Percentiles rank a stretch among this genome's conserved stretches.
Evolutionary conservation across 495 filamentous ascomycete genomes (phyloP).

Genomic region (Aspergillus avenaceus): DNA sequence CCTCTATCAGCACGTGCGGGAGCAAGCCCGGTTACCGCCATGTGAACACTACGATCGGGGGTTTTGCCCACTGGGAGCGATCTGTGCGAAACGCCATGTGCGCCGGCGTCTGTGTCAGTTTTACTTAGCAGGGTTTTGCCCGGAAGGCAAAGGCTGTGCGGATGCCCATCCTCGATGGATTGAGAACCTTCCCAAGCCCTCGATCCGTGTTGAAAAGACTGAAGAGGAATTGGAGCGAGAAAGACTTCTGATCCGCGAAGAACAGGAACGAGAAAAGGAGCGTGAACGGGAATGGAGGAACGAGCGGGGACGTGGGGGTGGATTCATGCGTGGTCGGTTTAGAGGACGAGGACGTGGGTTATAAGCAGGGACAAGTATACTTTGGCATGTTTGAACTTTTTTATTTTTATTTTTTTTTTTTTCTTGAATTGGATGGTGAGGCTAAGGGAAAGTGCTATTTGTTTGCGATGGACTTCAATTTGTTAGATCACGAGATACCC

Average conservation of each 20-base stretch:
- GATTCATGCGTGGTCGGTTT: constrained; percentile 47
- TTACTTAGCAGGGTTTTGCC: constrained; percentile 93
- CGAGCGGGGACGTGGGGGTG: constrained; percentile 44
- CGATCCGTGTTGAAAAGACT: constrained; percentile 56
- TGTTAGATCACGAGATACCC: constrained; percentile 6
- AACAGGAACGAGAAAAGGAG: constrained; percentile 48
- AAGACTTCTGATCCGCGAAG: constrained; percentile 51
- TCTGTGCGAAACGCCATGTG: constrained; percentile 83
- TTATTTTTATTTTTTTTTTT: constrained; percentile 10
- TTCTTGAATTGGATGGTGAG: too few species aligned
- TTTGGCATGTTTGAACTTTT: background rate
- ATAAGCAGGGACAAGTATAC: background rate
- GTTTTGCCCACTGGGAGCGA: constrained; percentile 85
- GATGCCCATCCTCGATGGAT: constrained; percentile 80
- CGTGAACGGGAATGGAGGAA: constrained; percentile 49
- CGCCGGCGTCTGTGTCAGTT: constrained; percentile 69
- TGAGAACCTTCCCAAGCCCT: constrained; percentile 67
- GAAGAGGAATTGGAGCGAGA: constrained; percentile 59
- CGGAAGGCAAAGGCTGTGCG: constrained; percentile 72
- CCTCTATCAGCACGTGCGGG: constrained; percentile 90
- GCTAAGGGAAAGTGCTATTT: background rate
- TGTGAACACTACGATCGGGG: constrained; percentile 96
- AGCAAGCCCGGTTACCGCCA: constrained; percentile 70
- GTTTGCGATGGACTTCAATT: constrained; percentile 1
- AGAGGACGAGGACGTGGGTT: constrained; percentile 44